These are phyloP conservation scores for Rosa rugosa DNA, from an alignment of 306 rosid species.

Conservation along the genomic window DNA sequence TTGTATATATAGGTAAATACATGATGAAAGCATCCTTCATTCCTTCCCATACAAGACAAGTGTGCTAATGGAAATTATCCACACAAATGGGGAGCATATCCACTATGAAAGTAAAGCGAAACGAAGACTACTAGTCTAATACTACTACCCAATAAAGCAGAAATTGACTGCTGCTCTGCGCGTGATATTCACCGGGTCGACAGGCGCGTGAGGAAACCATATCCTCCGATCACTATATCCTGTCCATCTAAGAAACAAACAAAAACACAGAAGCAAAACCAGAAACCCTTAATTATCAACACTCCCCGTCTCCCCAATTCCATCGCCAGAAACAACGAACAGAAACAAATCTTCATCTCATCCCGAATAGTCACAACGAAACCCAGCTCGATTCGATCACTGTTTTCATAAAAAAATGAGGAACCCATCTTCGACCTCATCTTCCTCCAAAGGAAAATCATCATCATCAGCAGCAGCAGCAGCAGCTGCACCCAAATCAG, in stretches of 20 bases:
- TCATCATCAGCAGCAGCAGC: slow-evolving; percentile 1
- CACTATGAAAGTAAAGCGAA: not conserved
- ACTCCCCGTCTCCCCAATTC: not conserved
- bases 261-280: not conserved
- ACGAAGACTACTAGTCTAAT: not conserved
- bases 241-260: not conserved
- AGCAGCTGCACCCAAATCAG: not conserved
- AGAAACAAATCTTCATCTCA: not conserved
- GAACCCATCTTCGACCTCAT: slow-evolving; percentile 11
- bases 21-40: not conserved
- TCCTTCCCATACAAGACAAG: not conserved
- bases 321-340: not conserved
- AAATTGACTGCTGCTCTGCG: not conserved
- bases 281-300: not conserved
- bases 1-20: too few relatives aligned
- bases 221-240: not conserved
- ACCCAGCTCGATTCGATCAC: not conserved
- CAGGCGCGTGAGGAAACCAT: not conserved
- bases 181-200: not conserved
- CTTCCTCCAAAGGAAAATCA: slow-evolving; percentile 1
- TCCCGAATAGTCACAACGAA: not conserved
- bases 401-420: not conserved
- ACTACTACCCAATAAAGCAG: not conserved
- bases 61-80: not conserved
- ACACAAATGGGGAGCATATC: not conserved